Conservation (phyloP, 73 alveolate species). For the Paramecium sexaurelia region DNA sequence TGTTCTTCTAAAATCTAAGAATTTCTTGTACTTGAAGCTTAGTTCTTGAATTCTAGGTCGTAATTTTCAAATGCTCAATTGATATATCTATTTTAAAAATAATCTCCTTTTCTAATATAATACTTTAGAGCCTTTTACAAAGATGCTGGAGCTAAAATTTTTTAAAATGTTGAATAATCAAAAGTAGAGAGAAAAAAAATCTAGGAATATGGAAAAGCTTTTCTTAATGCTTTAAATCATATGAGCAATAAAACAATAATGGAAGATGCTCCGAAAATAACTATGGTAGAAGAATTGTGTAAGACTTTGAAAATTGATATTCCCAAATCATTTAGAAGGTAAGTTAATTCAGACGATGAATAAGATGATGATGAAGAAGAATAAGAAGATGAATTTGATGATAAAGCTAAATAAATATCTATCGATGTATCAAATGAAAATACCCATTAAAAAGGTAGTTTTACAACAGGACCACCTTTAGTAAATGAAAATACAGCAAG, state of each 20-base stretch:
- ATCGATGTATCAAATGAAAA: neutral
- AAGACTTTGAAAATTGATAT: neutral
- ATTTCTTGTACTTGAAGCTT: neutral
- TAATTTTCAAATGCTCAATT: neutral
- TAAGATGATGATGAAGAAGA: neutral
- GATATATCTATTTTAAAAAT: slow-evolving; percentile 4
- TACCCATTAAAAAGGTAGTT: neutral
- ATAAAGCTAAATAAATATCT: neutral
- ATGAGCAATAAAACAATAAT: neutral
- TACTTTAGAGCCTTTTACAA: neutral
- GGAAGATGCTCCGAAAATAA: neutral
- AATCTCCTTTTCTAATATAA: slow-evolving; percentile 3
- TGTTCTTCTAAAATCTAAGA: neutral
- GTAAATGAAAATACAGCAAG: slow-evolving; percentile 39
- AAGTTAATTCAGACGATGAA: neutral
- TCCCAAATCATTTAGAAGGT: neutral
- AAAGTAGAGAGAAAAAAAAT: neutral
- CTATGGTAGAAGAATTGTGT: neutral
- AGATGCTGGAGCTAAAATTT: slow-evolving; percentile 33
- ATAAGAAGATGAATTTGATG: slow-evolving; percentile 1
- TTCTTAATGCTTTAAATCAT: neutral
- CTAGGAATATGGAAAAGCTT: slow-evolving; percentile 32
- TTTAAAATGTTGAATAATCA: neutral
- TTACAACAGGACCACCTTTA: slow-evolving; percentile 27
- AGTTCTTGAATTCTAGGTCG: neutral